phyloP scores from a whole-genome alignment of 176 grass and related monocot species.

The Neostapfia colusana region DNA sequence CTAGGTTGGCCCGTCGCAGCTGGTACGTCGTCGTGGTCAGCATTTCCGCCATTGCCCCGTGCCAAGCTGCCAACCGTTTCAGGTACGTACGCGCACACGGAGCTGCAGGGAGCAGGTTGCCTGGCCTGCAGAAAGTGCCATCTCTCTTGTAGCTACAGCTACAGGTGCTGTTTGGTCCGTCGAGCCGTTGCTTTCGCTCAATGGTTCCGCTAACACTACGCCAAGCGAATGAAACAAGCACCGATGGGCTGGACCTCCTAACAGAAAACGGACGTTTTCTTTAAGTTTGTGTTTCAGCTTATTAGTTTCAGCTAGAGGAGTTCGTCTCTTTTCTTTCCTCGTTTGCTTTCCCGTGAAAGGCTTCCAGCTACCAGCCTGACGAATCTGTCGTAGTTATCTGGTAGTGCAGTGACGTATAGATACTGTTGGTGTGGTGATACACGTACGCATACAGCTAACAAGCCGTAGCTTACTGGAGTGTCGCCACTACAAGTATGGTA shows the following conservation, averaged over 20 bases:
- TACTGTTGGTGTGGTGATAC: background rate
- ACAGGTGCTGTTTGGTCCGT: conserved; percentile 1
- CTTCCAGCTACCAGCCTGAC: background rate
- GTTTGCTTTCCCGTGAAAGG: conserved; percentile 4
- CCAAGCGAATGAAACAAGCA: background rate
- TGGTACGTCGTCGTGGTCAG: conserved; percentile 24
- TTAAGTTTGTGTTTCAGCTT: no score
- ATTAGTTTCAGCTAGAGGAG: background rate
- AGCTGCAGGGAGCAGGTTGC: no score
- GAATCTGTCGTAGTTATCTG: no score
- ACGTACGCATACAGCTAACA: background rate
- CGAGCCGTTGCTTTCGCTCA: conserved; percentile 15
- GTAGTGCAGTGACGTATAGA: no score
- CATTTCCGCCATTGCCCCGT: conserved; percentile 21
- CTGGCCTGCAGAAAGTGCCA: background rate
- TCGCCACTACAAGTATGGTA: background rate
- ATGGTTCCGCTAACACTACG: background rate
- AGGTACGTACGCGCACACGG: background rate
- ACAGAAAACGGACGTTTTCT: conserved; percentile 31
- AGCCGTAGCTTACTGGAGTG: no score
- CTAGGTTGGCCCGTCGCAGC: background rate
- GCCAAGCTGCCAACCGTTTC: conserved; percentile 7
- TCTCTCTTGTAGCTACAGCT: background rate
- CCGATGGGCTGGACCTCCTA: conserved; percentile 4
- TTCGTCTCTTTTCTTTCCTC: background rate